phyloP scores from a whole-genome alignment of 169 alveolate species.

The Babesia divergens region DNA sequence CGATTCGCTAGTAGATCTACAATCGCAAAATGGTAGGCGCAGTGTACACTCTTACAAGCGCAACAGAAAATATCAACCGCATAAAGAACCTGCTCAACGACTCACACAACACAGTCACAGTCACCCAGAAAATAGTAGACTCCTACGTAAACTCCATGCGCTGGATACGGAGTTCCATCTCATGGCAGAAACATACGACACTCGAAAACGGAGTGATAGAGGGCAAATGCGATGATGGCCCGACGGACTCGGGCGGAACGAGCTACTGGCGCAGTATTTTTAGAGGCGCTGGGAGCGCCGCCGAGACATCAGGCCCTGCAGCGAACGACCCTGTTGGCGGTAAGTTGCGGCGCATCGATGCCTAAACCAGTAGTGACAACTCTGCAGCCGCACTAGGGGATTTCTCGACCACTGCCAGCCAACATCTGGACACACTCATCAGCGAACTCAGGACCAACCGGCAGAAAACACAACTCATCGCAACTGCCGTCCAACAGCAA shows the following conservation, averaged over 20 bases:
- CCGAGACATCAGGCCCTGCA: not conserved
- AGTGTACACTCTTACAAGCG: not conserved
- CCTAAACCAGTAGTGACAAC: not conserved
- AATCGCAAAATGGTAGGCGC: constrained; percentile 54
- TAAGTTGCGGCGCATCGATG: not conserved
- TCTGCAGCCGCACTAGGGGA: constrained; percentile 31
- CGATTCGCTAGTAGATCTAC: constrained; percentile 46
- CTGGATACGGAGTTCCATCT: constrained; percentile 42
- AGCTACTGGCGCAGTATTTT: not conserved
- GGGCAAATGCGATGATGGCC: not conserved
- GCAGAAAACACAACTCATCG: constrained; percentile 31
- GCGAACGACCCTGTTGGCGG: not conserved
- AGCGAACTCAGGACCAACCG: constrained; percentile 34
- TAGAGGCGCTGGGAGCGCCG: not conserved
- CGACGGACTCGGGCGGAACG: too few relatives aligned
- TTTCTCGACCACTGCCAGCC: constrained; percentile 16
- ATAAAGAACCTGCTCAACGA: constrained; percentile 29
- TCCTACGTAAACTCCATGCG: constrained; percentile 37
- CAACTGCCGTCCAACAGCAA: constrained; percentile 28
- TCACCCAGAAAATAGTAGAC: constrained; percentile 51
- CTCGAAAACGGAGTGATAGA: not conserved
- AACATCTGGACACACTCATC: constrained; percentile 33
- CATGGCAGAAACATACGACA: constrained; percentile 26
- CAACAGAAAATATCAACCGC: constrained; percentile 43
- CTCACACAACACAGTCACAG: constrained; percentile 39